These are phyloP conservation scores for Beta macrorhiza DNA, from an alignment of 179 eudicot species.

Conservation along the genomic window DNA sequence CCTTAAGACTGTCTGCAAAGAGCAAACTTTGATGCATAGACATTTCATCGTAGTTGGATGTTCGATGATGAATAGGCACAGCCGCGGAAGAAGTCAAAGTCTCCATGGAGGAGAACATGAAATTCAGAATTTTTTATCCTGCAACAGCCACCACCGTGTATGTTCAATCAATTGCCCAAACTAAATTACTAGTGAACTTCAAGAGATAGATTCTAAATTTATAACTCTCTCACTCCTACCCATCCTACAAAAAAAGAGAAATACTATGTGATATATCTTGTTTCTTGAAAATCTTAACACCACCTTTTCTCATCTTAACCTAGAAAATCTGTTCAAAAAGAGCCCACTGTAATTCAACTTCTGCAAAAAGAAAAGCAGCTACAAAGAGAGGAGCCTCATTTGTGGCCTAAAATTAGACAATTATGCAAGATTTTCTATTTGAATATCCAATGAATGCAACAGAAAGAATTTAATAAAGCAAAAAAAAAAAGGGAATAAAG, in stretches of 20 bases:
- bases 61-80: slow-evolving; percentile 39
- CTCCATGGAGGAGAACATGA: slow-evolving; percentile 47
- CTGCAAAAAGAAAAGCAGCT: slow-evolving; percentile 9
- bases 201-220: slow-evolving; percentile 11
- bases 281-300: background rate
- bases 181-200: background rate
- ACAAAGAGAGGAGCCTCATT: background rate
- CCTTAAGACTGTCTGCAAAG: slow-evolving; percentile 89
- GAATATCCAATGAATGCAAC: slow-evolving; percentile 17
- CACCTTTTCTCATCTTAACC: slow-evolving; percentile 14
- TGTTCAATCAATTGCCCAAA: slow-evolving; percentile 8
- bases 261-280: background rate
- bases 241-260: background rate
- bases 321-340: slow-evolving; percentile 11
- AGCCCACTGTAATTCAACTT: background rate
- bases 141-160: slow-evolving; percentile 23
- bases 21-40: slow-evolving; percentile 86
- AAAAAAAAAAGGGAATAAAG: background rate
- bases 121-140: slow-evolving; percentile 32
- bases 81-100: slow-evolving; percentile 46
- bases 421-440: slow-evolving; percentile 5
- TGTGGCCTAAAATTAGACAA: slow-evolving; percentile 15
- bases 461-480: background rate
- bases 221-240: slow-evolving; percentile 1
- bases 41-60: slow-evolving; percentile 66